Conservation (phyloP, 2,329 filamentous ascomycete genomes). For the Sarocladium oryzae region DNA sequence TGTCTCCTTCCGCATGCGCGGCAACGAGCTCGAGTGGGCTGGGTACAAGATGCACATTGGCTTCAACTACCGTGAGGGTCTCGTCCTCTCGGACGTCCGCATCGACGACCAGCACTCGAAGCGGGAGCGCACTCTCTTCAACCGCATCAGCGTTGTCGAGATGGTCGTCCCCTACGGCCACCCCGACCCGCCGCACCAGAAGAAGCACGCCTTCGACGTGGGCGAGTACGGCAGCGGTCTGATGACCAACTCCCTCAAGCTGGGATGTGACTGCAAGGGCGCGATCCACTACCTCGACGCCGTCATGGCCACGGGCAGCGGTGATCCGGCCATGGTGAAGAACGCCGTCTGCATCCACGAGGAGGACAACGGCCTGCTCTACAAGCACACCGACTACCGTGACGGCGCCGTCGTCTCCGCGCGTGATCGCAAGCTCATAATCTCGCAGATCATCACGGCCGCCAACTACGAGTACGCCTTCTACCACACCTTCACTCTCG, state of each 20-base stretch:
- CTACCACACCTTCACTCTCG: constrained; percentile 31
- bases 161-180: constrained; percentile 68
- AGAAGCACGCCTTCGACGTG: constrained; percentile 64
- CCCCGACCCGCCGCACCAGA: constrained; percentile 54
- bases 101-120: constrained; percentile 47
- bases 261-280: constrained; percentile 66
- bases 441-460: constrained; percentile 59
- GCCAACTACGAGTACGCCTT: constrained; percentile 57
- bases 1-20: constrained; percentile 38
- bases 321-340: constrained; percentile 62
- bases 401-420: constrained; percentile 52
- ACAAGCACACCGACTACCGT: constrained; percentile 59
- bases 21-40: constrained; percentile 49
- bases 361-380: constrained; percentile 49
- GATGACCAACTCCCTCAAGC: constrained; percentile 58
- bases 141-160: constrained; percentile 61
- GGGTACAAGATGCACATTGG: constrained; percentile 66
- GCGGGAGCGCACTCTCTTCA: constrained; percentile 52
- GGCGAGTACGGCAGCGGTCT: constrained; percentile 60
- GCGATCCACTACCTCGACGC: constrained; percentile 47
- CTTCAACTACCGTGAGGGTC: constrained; percentile 66
- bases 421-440: constrained; percentile 51
- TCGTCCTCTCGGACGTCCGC: constrained; percentile 61
- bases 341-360: constrained; percentile 31
- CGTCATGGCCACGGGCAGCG: constrained; percentile 55